phyloP scores from a whole-genome alignment of 768 basidiomycete species.

The Tulasnella calospora region DNA sequence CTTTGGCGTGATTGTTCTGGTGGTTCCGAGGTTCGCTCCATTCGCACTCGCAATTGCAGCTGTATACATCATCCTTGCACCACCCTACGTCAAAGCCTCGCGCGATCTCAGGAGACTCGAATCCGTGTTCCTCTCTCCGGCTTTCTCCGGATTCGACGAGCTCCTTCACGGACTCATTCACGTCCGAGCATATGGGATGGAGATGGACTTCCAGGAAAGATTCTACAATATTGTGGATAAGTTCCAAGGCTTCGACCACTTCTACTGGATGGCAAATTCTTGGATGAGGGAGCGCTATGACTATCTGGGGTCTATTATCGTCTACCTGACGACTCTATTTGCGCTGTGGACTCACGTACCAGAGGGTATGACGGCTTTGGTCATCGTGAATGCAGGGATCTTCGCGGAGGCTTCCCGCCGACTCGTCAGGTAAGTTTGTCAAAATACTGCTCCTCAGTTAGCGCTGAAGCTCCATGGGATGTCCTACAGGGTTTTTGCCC shows the following conservation, averaged over 20 bases:
- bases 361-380: conserved; percentile 61
- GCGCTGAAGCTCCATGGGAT: conserved; percentile 15
- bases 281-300: conserved; percentile 75
- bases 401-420: conserved; percentile 66
- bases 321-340: conserved; percentile 63
- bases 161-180: conserved; percentile 60
- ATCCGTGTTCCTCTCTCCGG: conserved; percentile 61
- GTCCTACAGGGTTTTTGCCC: conserved; percentile 54
- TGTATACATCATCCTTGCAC: conserved; percentile 61
- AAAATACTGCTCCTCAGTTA: neutral
- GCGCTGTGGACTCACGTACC: conserved; percentile 54
- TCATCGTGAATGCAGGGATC: conserved; percentile 63
- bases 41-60: conserved; percentile 64
- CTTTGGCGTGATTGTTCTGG: conserved; percentile 56
- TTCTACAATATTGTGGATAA: conserved; percentile 57
- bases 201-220: conserved; percentile 56
- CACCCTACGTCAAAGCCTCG: conserved; percentile 55
- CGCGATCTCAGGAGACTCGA: conserved; percentile 65
- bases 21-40: conserved; percentile 61
- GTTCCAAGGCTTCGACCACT: conserved; percentile 68
- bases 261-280: conserved; percentile 58
- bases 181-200: conserved; percentile 68
- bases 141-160: conserved; percentile 71
- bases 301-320: conserved; percentile 65
- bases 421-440: conserved; percentile 48